Percentiles rank a stretch among this genome's conserved stretches.
These are phyloP conservation scores for Populus trichocarpa DNA, from an alignment of 441 rosid species.

Conservation along the genomic window DNA sequence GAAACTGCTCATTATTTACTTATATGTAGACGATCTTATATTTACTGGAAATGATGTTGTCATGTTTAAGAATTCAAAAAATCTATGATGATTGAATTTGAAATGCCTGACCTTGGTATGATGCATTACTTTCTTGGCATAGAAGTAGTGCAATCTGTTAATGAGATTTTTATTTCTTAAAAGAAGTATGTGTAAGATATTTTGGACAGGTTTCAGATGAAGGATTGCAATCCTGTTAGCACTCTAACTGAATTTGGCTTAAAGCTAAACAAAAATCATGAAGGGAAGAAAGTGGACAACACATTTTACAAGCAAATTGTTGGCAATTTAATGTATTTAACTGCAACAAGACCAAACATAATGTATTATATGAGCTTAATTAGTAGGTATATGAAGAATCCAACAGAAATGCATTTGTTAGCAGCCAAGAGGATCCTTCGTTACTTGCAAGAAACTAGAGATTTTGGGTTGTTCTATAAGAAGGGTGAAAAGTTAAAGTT, in stretches of 20 bases:
- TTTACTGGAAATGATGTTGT: no score
- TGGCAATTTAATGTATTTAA: not conserved
- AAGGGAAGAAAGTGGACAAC: not conserved
- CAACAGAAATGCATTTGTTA: not conserved
- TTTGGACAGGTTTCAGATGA: not conserved
- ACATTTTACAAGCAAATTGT: not conserved
- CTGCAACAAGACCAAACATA: not conserved
- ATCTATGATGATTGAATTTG: no score
- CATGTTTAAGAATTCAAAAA: no score
- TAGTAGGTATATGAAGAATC: not conserved
- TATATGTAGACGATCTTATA: no score
- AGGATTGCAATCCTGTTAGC: not conserved
- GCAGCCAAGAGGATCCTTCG: not conserved
- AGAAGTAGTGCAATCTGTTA: not conserved
- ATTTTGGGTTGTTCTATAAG: not conserved
- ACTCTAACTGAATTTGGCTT: not conserved
- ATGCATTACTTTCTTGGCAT: no score
- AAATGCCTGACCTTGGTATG: no score
- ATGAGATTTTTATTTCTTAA: not conserved
- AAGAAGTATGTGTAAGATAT: slow-evolving; percentile 1
- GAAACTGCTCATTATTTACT: no score
- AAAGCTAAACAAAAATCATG: not conserved
- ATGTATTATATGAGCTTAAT: not conserved
- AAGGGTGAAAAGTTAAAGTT: not conserved
- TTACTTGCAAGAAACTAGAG: not conserved